Evolutionary conservation across 2,329 filamentous ascomycete species (phyloP), one percentile per base, ranked within the genome.

Genomic region (Alternaria arbusti): DNA sequence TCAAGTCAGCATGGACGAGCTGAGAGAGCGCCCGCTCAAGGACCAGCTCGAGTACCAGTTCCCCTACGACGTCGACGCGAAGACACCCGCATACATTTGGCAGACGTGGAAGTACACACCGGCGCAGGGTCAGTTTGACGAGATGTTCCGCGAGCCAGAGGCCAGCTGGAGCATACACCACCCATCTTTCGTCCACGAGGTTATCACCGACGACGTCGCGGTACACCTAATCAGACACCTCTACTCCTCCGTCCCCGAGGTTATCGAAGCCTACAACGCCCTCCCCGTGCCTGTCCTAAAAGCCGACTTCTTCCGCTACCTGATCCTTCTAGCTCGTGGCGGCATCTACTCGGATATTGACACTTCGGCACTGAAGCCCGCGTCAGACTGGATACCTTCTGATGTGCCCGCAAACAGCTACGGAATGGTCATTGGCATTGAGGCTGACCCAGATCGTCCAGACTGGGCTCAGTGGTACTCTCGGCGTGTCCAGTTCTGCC

Each of bases 21-120:
- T 92, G 76, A 88, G 89, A 62, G 87, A 86, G 76, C 89, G 92
- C 82, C 89, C 91, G 15, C 86, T 94, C 57, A 85, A 91, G 87
- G 83, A 97, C 68, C 87, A 96, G 82, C 88, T 99, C 61, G 90
- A 90, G 56, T 97, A 97, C 83, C 92, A 96, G 72, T 98, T 96
- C 81, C 93, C 94, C 20, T 99, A 98, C 85, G 92, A 97, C 75
- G 86, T 95, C 66, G 89, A 94, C 75, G 82, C 86, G 71, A 97
- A 95, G 80, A 98, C 98, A 80, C 96, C 96, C 4, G 94, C 94
- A 60, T 98, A 97, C 84, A 96, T 99, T 77, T 99, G 96, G 96
- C 96, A 99, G 85, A 99, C 96, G 13, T 99, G 96, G 96, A 97
- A 96, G 80, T 90, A 89, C 75, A 92, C 89, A 1, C 94, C 95